A percentile compares a stretch with the other conserved stretches of the same genome.
phyloP scores from a whole-genome alignment of 192 early-diverging fungal species.

The Chytriomyces sp. region DNA sequence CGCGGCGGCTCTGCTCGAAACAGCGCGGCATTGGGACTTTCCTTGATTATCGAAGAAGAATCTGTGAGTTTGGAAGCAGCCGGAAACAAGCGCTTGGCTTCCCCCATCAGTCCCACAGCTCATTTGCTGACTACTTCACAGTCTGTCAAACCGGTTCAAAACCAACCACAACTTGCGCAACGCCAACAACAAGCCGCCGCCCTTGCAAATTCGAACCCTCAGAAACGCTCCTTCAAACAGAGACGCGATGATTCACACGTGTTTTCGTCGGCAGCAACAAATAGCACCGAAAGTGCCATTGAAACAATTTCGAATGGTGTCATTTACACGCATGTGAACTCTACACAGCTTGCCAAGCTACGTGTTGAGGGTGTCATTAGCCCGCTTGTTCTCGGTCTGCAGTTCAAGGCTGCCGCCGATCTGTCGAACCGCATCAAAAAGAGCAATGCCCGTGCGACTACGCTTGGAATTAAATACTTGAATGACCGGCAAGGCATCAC shows the following conservation, averaged over 20 bases:
- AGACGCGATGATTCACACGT: not conserved
- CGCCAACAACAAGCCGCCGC: not conserved
- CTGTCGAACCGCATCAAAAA: not conserved
- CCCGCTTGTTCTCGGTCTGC: conserved; percentile 1
- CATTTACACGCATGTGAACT: conserved; percentile 15
- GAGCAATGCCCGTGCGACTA: not conserved
- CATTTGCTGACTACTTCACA: no score
- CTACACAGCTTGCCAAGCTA: not conserved
- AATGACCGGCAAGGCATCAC: conserved; percentile 13
- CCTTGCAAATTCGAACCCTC: not conserved
- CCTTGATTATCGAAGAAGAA: conserved; percentile 1
- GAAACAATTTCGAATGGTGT: conserved; percentile 13
- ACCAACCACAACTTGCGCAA: not conserved
- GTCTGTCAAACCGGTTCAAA: not conserved
- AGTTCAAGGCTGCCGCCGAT: not conserved
- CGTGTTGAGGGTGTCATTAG: not conserved
- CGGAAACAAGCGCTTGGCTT: no score
- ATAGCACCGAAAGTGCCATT: not conserved
- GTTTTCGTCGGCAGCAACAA: not conserved
- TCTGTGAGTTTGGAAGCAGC: not conserved
- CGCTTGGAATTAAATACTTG: conserved; percentile 4
- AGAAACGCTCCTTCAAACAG: not conserved
- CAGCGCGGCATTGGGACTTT: not conserved
- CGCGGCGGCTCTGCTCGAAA: not conserved
- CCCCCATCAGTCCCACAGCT: no score